phyloP scores from a whole-genome alignment of 2,329 filamentous ascomycete species.

The Ilyonectria sp. region DNA sequence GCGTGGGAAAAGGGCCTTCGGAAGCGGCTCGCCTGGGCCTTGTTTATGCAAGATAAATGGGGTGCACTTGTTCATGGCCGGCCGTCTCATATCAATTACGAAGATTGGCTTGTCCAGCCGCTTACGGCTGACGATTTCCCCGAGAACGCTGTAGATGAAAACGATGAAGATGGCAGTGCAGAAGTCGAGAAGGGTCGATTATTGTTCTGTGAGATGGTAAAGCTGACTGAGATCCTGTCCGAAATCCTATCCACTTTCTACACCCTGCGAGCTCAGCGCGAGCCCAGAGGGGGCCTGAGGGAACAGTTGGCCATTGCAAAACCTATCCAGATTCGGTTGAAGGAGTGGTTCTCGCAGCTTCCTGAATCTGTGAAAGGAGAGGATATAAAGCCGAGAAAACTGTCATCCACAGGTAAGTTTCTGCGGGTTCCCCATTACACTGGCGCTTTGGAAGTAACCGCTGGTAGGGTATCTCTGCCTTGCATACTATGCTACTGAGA shows the following conservation, averaged over 20 bases:
- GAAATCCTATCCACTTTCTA: constrained; percentile 55
- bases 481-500: constrained; percentile 60
- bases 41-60: constrained; percentile 72
- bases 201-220: constrained; percentile 61
- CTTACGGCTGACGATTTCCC: constrained; percentile 43
- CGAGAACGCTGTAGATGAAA: constrained; percentile 44
- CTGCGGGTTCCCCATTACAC: background rate
- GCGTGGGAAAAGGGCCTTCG: constrained; percentile 68
- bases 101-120: constrained; percentile 65
- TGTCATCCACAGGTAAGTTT: constrained; percentile 48
- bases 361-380: constrained; percentile 61
- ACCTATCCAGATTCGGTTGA: constrained; percentile 61
- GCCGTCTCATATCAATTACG: constrained; percentile 63
- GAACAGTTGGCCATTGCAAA: constrained; percentile 61
- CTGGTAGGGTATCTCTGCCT: constrained; percentile 57
- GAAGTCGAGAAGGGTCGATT: constrained; percentile 57
- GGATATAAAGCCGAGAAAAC: constrained; percentile 53
- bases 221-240: constrained; percentile 60
- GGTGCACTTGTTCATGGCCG: constrained; percentile 67
- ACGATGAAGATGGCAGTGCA: constrained; percentile 51
- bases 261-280: constrained; percentile 29
- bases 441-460: background rate
- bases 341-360: constrained; percentile 62
- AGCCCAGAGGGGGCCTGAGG: constrained; percentile 17
- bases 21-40: constrained; percentile 70